phyloP scores from a whole-genome alignment of 2,329 filamentous ascomycete species.

The Incumbomyces delicatus region DNA sequence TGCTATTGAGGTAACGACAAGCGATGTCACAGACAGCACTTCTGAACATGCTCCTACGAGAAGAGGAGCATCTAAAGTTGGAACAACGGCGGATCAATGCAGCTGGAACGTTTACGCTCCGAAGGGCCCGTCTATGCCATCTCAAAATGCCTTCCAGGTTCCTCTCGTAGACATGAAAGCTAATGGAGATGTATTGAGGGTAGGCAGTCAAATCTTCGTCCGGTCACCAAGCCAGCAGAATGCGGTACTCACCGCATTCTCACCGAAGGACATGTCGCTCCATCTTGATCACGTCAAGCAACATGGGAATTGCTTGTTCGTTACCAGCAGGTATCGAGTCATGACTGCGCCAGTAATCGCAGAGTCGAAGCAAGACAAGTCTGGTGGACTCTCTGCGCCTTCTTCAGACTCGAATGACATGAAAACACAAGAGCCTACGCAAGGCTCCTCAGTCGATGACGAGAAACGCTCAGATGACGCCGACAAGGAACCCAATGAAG shows the following conservation, averaged over 20 bases:
- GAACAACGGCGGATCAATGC: not conserved
- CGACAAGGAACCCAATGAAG: no score
- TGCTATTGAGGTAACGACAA: not conserved
- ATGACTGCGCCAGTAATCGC: not conserved
- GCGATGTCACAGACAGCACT: not conserved
- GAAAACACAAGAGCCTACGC: no score
- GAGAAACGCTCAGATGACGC: no score
- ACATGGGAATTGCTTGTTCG: not conserved
- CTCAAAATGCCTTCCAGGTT: not conserved
- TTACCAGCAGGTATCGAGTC: not conserved
- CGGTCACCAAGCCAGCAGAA: not conserved
- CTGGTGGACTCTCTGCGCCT: no score
- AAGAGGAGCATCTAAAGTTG: no score
- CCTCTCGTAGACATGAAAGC: not conserved
- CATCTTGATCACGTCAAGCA: not conserved
- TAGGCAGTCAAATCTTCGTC: not conserved
- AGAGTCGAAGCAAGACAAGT: no score
- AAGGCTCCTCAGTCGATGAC: no score
- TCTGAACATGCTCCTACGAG: not conserved
- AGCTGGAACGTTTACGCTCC: not conserved
- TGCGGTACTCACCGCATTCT: not conserved
- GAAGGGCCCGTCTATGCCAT: not conserved
- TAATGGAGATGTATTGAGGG: not conserved
- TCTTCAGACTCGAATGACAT: no score
- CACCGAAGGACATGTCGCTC: not conserved